Percentiles rank a stretch among this genome's conserved stretches.
Evolutionary conservation across 768 basidiomycete species (phyloP).

Genomic region (Asterophora lycoperdoides): DNA sequence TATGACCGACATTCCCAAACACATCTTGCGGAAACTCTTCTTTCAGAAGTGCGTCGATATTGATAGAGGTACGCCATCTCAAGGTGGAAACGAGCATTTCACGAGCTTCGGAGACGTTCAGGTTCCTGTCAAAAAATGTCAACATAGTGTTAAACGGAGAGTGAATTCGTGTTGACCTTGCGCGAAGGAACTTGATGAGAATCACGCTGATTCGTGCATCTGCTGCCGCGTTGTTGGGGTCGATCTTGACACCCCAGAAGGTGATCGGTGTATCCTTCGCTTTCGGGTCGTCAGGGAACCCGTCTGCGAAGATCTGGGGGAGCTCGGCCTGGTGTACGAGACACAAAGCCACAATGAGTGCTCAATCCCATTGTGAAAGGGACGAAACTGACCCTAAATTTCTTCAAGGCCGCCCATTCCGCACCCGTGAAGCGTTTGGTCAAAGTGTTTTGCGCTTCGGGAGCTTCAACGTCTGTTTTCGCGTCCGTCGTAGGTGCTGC

Average conservation of each 20-base stretch:
- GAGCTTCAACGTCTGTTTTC: constrained; percentile 18
- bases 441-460: constrained; percentile 65
- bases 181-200: constrained; percentile 78
- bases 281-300: constrained; percentile 54
- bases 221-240: constrained; percentile 44
- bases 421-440: constrained; percentile 63
- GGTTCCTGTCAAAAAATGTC: constrained; percentile 33
- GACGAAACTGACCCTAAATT: constrained; percentile 52
- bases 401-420: constrained; percentile 70
- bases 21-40: constrained; percentile 61
- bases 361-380: neutral
- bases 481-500: constrained; percentile 9
- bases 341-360: neutral
- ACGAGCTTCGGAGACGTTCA: constrained; percentile 49
- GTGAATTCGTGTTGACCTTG: constrained; percentile 39
- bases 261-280: constrained; percentile 47
- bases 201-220: constrained; percentile 71
- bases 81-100: constrained; percentile 68
- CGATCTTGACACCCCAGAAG: constrained; percentile 71
- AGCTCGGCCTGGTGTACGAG: constrained; percentile 32
- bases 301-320: constrained; percentile 51
- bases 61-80: constrained; percentile 66
- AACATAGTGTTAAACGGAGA: no score
- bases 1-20: constrained; percentile 59
- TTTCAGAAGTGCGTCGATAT: constrained; percentile 53